These are phyloP conservation scores for Synura sp. DNA, from an alignment of 352 stramenopile genomes.

Conservation along the genomic window DNA sequence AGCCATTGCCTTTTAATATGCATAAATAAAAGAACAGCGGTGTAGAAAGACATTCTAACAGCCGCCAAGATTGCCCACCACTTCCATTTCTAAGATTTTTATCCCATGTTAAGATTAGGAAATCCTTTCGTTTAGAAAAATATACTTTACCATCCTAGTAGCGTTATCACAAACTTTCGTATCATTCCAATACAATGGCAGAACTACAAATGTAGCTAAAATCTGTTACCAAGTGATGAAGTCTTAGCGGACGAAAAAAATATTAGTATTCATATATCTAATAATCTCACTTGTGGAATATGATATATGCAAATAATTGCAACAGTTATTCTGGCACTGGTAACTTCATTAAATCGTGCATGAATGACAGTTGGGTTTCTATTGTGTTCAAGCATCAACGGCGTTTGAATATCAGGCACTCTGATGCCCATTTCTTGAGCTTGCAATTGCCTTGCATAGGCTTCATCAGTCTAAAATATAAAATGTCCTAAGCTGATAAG, in stretches of 20 bases:
- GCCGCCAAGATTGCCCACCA: conserved; percentile 48
- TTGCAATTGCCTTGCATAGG: conserved; percentile 12
- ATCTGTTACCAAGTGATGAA: not conserved
- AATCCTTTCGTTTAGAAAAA: not conserved
- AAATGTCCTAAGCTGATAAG: no score
- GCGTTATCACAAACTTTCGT: not conserved
- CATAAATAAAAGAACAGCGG: not conserved
- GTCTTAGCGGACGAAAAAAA: not conserved
- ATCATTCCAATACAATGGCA: conserved; percentile 35
- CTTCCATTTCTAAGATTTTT: conserved; percentile 45
- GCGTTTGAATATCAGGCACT: not conserved
- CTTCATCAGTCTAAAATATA: no score
- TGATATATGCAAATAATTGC: not conserved
- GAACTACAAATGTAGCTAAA: not conserved
- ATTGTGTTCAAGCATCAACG: not conserved
- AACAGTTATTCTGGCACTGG: not conserved
- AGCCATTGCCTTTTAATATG: not conserved
- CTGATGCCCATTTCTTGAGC: conserved; percentile 18
- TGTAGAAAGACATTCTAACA: conserved; percentile 47
- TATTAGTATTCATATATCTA: not conserved
- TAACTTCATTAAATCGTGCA: conserved; percentile 9
- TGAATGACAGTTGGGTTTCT: not conserved
- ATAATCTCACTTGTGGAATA: not conserved
- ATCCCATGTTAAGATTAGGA: conserved; percentile 14
- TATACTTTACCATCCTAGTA: not conserved